Evolutionary conservation across 2,329 filamentous ascomycete genomes (phyloP), one percentile per base, ranked within the genome.

Genomic region (Fusarium oxysporum): DNA sequence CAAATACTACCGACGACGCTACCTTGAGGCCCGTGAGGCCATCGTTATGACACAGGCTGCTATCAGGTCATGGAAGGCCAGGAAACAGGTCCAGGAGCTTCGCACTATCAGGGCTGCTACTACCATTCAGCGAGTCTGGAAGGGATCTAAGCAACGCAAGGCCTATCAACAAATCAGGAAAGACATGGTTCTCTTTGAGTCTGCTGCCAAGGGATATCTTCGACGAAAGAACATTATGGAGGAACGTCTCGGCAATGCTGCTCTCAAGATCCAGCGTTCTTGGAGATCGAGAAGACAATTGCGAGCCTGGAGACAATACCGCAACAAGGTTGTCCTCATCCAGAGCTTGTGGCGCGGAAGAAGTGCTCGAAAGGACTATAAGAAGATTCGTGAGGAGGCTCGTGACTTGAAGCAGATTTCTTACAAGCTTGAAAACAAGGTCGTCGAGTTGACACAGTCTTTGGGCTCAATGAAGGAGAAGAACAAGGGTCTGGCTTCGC

Each of bases 341-440:
- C 96, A 99, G 84, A 97, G 92, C 82, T 83, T 98, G 80, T 98
- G 94, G 94, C 92, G 96, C 81, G 96, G 95, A 81, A 95, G 90
- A 82, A 80, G 83, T 72, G 96, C 96, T 62, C 91, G 96, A 74
- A 90, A 88, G 75, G 91, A 90, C 54, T 99, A 99, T 88, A 98
- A 97, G 90, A 91, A 87, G 77, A 85, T 97, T 70, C 94, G 96
- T 76, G 95, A 98, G 83, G 96, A 99, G 84, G 96, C 96, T 74
- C 93, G 96, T 80, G 97, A 99, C 86, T 90, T 99, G 82, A 98
- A 98, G 88, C 96, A 98, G 83, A 99, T 99, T 77, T 98, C 96
- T 5, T 99, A 99, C 88, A 98, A 97, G 87, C 87, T 99, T 78
- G 96, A 99, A 83, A 98, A 99, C 89, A 99, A 99, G 90, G 96